A percentile compares a stretch with the other conserved stretches of the same genome.
Conservation (phyloP, 192 early-diverging fungal species). For the Coemansia sp. region DNA sequence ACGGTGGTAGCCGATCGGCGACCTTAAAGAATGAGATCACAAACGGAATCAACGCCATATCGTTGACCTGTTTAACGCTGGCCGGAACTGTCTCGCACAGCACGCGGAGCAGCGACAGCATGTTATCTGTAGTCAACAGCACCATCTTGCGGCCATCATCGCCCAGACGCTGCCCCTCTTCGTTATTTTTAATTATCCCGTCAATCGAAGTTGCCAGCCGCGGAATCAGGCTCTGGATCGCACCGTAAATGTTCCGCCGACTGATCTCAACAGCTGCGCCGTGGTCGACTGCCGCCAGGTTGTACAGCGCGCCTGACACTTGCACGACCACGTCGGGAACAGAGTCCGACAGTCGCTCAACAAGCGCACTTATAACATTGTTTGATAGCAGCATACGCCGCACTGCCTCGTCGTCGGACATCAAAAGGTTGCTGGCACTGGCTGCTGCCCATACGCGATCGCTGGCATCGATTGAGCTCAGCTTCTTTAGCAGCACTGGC, state of each 20-base stretch:
- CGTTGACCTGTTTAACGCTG: conserved; percentile 67
- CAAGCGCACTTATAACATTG: conserved; percentile 63
- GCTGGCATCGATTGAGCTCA: conserved; percentile 62
- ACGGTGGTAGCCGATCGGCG: conserved; percentile 31
- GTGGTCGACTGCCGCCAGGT: conserved; percentile 48
- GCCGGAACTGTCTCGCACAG: conserved; percentile 71
- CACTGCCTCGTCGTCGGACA: conserved; percentile 22
- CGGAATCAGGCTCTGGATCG: conserved; percentile 40
- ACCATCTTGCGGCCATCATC: conserved; percentile 47
- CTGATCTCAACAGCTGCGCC: conserved; percentile 47
- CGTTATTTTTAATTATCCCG: conserved; percentile 43
- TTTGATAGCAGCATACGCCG: conserved; percentile 75
- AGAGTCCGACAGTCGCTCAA: conserved; percentile 72
- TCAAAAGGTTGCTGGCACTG: conserved; percentile 76
- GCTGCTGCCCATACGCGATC: conserved; percentile 90
- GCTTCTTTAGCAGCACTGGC: conserved; percentile 56
- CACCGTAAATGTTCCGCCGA: conserved; percentile 39
- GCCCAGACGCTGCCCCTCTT: conserved; percentile 30
- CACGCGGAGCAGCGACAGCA: conserved; percentile 46
- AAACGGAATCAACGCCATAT: conserved; percentile 61
- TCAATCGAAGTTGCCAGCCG: conserved; percentile 50
- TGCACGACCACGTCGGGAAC: conserved; percentile 73
- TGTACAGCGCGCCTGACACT: conserved; percentile 66
- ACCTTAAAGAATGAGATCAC: conserved; percentile 69
- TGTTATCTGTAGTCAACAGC: conserved; percentile 51